These are phyloP conservation scores for Neurospora sp. DNA, from an alignment of 495 filamentous ascomycete genomes.

Conservation along the genomic window DNA sequence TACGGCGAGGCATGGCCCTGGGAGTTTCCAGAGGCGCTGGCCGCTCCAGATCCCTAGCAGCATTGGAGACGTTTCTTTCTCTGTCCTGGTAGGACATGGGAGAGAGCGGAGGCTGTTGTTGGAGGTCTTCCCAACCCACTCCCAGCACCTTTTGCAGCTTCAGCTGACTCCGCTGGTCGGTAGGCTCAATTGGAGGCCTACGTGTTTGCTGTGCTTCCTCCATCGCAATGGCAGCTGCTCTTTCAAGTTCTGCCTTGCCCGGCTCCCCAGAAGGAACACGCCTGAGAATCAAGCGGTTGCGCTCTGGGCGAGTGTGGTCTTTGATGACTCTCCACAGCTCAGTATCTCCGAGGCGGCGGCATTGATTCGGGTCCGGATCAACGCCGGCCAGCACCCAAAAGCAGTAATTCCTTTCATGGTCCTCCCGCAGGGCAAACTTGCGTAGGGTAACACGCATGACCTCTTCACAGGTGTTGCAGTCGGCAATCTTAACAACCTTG, in stretches of 20 bases:
- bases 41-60: constrained; percentile 48
- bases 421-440: constrained; percentile 68
- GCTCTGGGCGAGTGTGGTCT: constrained; percentile 62
- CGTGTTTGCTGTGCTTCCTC: constrained; percentile 74
- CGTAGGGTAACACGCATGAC: constrained; percentile 75
- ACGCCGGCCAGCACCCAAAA: constrained; percentile 74
- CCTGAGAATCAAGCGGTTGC: constrained; percentile 79
- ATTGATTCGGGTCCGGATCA: constrained; percentile 68
- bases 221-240: constrained; percentile 70
- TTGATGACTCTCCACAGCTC: constrained; percentile 81
- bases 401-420: constrained; percentile 69
- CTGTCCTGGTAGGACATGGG: constrained; percentile 58
- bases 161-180: constrained; percentile 52
- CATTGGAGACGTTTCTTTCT: constrained; percentile 52
- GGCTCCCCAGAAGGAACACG: constrained; percentile 84
- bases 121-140: constrained; percentile 64
- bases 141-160: constrained; percentile 80
- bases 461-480: constrained; percentile 82
- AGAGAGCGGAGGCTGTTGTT: constrained; percentile 66
- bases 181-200: constrained; percentile 49
- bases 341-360: constrained; percentile 66
- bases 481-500: constrained; percentile 80
- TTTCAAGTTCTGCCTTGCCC: constrained; percentile 64
- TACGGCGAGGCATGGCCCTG: constrained; percentile 48
- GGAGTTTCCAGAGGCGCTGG: constrained; percentile 37